Percentiles rank a stretch among this genome's conserved stretches.
Conservation (phyloP, 176 grass and related monocot species). For the Cenchrus purpureus region DNA sequence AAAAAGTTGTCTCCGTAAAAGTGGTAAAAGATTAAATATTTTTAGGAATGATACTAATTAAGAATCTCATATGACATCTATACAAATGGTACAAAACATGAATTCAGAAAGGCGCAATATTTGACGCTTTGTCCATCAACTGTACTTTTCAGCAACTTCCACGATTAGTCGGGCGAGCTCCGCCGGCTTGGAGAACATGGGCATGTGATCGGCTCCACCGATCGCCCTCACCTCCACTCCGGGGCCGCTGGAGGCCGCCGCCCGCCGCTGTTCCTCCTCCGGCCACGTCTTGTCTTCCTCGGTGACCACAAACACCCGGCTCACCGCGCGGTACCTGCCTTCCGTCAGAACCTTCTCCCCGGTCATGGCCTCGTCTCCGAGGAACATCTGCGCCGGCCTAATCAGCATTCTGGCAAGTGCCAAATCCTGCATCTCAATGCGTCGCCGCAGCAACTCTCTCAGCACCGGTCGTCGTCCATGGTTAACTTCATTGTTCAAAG, state of each 20-base stretch:
- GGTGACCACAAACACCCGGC: slow-evolving; percentile 13
- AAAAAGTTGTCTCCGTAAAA: too few relatives aligned
- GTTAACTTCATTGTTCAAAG: background rate
- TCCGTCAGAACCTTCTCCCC: slow-evolving; percentile 12
- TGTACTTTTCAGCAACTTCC: slow-evolving; percentile 7
- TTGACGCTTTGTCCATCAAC: too few relatives aligned
- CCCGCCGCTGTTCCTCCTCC: slow-evolving; percentile 25
- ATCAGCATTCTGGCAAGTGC: slow-evolving; percentile 26
- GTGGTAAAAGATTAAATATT: too few relatives aligned
- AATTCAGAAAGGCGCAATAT: too few relatives aligned
- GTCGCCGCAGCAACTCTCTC: background rate
- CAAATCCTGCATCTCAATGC: slow-evolving; percentile 14
- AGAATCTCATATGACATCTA: too few relatives aligned
- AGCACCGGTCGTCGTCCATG: background rate
- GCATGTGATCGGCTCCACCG: slow-evolving; percentile 30
- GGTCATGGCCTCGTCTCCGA: background rate
- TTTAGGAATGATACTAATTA: too few relatives aligned
- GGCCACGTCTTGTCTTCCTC: slow-evolving; percentile 32
- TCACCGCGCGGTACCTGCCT: slow-evolving; percentile 12
- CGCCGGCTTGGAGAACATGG: slow-evolving; percentile 30
- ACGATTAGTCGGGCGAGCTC: slow-evolving; percentile 5
- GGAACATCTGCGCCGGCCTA: slow-evolving; percentile 31
- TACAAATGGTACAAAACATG: too few relatives aligned
- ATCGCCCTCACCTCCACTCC: slow-evolving; percentile 26
- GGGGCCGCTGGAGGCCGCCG: background rate